Conservation (phyloP, 176 grass and related monocot genomes). For the Oryza meridionalis region DNA sequence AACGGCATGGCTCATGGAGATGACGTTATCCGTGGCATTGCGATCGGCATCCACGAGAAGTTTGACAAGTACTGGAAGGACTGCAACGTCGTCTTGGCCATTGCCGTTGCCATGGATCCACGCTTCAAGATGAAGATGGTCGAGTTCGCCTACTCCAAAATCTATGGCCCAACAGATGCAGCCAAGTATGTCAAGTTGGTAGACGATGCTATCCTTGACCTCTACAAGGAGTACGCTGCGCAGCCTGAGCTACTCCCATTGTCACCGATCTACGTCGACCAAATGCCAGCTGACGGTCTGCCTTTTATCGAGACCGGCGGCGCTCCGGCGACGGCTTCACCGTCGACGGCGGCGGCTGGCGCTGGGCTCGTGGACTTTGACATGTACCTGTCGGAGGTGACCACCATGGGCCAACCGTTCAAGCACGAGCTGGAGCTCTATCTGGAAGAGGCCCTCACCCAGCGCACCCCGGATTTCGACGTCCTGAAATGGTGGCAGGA, state of each 20-base stretch:
- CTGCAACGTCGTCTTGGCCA: constrained; percentile 54
- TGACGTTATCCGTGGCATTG: constrained; percentile 39
- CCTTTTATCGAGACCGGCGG: neutral
- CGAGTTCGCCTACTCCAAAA: constrained; percentile 55
- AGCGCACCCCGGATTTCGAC: constrained; percentile 48
- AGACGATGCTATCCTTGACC: constrained; percentile 43
- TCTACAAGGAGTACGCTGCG: constrained; percentile 47
- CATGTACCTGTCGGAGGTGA: constrained; percentile 42
- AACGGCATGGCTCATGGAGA: constrained; percentile 31
- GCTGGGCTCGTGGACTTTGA: constrained; percentile 44
- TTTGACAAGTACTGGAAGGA: constrained; percentile 66
- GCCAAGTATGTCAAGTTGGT: constrained; percentile 53
- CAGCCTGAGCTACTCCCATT: constrained; percentile 24
- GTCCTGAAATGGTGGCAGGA: constrained; percentile 55
- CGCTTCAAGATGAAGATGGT: constrained; percentile 59
- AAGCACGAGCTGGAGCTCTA: constrained; percentile 62
- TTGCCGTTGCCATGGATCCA: constrained; percentile 67
- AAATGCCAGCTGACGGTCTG: neutral
- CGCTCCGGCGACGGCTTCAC: neutral
- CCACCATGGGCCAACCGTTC: constrained; percentile 4
- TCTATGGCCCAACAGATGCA: constrained; percentile 38
- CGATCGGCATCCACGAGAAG: constrained; percentile 43
- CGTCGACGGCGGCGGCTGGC: neutral
- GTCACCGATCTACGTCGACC: constrained; percentile 27
- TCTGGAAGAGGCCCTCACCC: constrained; percentile 50